Base-by-base conservation (phyloP, 345 rosid species). In the Moricandia moricandioides region DNA sequence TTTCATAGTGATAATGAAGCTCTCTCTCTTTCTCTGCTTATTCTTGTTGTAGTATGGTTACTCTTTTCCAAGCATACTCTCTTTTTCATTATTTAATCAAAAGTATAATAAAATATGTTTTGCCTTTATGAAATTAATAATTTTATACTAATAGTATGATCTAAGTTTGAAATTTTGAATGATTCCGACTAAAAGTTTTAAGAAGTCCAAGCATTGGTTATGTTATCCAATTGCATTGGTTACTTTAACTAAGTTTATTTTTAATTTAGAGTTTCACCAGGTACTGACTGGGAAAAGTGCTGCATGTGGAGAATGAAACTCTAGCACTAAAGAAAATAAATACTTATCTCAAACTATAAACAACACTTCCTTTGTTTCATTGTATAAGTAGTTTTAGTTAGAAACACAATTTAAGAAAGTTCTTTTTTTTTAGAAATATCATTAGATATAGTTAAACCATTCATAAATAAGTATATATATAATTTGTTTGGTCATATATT, bases 1-100 rank as follows among this genome's bases (percentile, higher is more conserved):
- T n/a, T n/a, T n/a, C n/a, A n/a, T n/a, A n/a, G n/a, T 43, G 4
- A 43, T 43, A 3, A 43, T 43, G 49, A 43, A 39, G 4, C 12
- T 39, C 45, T 39, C 35, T 31, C 45, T 39, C 45, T 37, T 12
- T 39, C 45, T 39, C 45, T 43, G 16, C 49, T 43, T 43, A 43
- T 43, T 43, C 4, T 43, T 43, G 14, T 43, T 13, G 4, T 5
- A 31, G 35, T 31, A 31, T 31, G 35, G 4, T 31, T 31, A 5
- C 49, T 69, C 74, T 68, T 76, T 76, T 39, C 74, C 74, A 76
- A 69, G 79, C 58, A 21, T 67, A 11, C 60, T 33, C 12, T 10
- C 5, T 58, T 27, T 29, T 49, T 26, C 62, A 35, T 61, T 62
- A 45, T 67, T 74, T 74, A 35, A 66, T 58, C n/a, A 12, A 56